Evolutionary conservation across 139 green algal genomes (phyloP).

Genomic region (Chlorella sorokiniana): DNA sequence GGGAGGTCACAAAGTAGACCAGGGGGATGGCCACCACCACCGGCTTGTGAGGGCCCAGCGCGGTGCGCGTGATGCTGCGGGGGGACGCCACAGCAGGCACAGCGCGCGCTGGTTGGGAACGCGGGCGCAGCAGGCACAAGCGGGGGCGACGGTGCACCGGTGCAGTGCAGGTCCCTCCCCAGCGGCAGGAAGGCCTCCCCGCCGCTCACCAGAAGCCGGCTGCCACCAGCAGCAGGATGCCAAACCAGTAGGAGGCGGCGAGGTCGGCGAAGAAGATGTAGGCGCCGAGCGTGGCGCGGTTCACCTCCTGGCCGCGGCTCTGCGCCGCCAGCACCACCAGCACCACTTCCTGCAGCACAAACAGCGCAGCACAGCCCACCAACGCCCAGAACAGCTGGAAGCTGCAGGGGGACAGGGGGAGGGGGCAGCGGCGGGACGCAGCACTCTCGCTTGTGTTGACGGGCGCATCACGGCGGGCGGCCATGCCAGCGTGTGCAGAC

Average conservation of each 20-base stretch:
- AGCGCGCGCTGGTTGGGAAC: neutral
- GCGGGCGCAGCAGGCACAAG: neutral
- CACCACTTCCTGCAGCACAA: constrained; percentile 30
- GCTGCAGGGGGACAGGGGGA: neutral
- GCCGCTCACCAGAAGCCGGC: constrained; percentile 59
- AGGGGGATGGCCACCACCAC: constrained; percentile 54
- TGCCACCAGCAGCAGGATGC: constrained; percentile 53
- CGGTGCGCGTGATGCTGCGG: constrained; percentile 57
- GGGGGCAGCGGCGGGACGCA: neutral
- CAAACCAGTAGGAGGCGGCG: constrained; percentile 45
- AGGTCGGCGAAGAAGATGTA: constrained; percentile 65
- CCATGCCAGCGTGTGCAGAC: neutral
- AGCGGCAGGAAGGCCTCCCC: neutral
- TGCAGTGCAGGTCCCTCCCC: too few relatives aligned
- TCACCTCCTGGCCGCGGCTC: neutral
- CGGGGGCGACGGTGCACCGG: too few relatives aligned
- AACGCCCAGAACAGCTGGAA: constrained; percentile 56
- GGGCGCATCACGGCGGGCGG: neutral
- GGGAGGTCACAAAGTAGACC: constrained; percentile 53
- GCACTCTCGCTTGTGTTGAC: neutral
- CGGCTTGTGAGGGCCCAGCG: constrained; percentile 54
- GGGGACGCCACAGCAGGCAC: neutral
- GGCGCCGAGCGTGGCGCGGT: constrained; percentile 10
- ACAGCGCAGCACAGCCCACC: constrained; percentile 27
- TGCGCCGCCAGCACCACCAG: constrained; percentile 15